Percentiles rank a stretch among this genome's conserved stretches.
phyloP scores from a whole-genome alignment of 73 alveolate genomes.

The Uronychia binucleata region DNA sequence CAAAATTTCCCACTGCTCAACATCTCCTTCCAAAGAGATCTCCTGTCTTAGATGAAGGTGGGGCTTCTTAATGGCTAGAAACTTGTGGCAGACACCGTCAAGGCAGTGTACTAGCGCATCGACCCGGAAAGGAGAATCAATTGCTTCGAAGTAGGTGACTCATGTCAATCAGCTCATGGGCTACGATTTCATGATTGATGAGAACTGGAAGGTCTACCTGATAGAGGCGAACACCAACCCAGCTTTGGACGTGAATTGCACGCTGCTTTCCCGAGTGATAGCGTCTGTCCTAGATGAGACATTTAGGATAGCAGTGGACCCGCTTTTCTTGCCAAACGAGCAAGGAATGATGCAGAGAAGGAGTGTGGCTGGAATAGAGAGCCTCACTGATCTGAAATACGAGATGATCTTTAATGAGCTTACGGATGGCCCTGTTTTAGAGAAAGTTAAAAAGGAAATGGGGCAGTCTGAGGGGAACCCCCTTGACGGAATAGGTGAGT shows the following conservation, averaged over 20 bases:
- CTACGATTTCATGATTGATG: conserved; percentile 78
- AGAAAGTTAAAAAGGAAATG: background rate
- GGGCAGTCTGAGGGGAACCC: no score
- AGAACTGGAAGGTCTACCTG: conserved; percentile 57
- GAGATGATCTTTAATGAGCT: background rate
- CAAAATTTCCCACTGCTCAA: conserved; percentile 40
- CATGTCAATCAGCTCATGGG: conserved; percentile 44
- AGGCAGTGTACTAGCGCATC: conserved; percentile 59
- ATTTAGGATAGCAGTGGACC: conserved; percentile 76
- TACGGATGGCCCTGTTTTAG: background rate
- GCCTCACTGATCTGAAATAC: background rate
- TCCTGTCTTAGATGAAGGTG: conserved; percentile 64
- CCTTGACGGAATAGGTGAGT: no score
- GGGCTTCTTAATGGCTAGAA: conserved; percentile 6
- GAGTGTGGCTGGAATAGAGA: background rate
- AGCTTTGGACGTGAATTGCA: conserved; percentile 72
- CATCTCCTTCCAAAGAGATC: conserved; percentile 60
- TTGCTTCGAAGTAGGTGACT: conserved; percentile 57
- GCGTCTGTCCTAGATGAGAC: conserved; percentile 77
- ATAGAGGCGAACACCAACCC: conserved; percentile 83
- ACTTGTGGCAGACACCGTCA: conserved; percentile 42
- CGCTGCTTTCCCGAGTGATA: conserved; percentile 69
- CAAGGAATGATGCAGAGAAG: background rate
- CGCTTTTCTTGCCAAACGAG: conserved; percentile 34
- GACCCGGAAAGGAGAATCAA: conserved; percentile 63